Base-by-base conservation (phyloP, 176 grass and related monocot species). In the Lolium multiflorum region DNA sequence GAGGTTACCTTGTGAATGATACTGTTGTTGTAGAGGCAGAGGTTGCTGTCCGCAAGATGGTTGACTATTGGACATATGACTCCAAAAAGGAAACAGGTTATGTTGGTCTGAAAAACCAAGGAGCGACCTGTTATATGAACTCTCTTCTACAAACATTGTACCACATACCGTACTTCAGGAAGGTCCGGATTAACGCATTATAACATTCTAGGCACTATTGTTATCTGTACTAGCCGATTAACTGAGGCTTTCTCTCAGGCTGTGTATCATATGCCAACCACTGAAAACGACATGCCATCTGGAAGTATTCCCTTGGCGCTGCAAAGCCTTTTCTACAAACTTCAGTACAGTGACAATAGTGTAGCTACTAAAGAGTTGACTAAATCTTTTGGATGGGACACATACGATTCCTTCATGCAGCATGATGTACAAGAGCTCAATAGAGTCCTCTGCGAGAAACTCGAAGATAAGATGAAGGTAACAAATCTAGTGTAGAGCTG, bases 341-440 rank as follows among this genome's bases (percentile, higher is more conserved):
- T 97, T 61, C 92, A 94, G 78, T 97, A 94, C 69, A 94, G 92
- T 89, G 92, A 97, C 69, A 94, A 60, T 77, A 94, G 92, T 86
- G 92, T 94, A 85, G 90, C 92, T 81, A 97, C 95, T 69, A 97
- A 97, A 90, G 95, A 97, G 84, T 76, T 97, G 78, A 97, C 95
- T 47, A 97, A 97, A 90, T 97, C 95, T 88, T 97, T 97, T 93
- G 95, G 95, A 76, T 97, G 95, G 95, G 95, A 97, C 79, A 97
- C 95, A 65, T 97, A 94, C 91, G 92, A 97, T 87, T 97, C 95
- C 89, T 97, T 97, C 89, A 97, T 97, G 95, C 95, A 97, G 82
- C 95, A 97, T 83, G 95, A 94, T 79, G 92, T 93, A 64, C 95
- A 97, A 86, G 95, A 97, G 88, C 91, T 97, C 82, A 94, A 97